Evolutionary conservation across 2,329 filamentous ascomycete genomes (phyloP), one percentile per base, ranked within the genome.

Genomic region (Calcarisporium arbuscula): DNA sequence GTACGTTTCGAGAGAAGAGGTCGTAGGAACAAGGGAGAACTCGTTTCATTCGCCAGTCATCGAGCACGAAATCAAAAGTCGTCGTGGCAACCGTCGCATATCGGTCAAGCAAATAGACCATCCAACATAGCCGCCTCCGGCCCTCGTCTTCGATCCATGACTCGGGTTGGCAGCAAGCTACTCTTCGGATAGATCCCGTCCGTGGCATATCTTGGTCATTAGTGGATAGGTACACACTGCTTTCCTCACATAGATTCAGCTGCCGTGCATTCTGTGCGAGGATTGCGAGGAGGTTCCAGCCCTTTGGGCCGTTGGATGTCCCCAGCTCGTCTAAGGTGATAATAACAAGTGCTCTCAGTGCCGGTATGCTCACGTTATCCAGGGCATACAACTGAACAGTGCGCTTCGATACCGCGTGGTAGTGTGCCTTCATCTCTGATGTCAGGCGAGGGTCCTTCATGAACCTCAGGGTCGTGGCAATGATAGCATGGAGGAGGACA

Each of bases 61-160:
- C 57, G 22, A 67, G 54, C 40, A 62, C 57, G 36, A 66, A 67
- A 37, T 65, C 61, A 35, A 63, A 61, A 0, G 51, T 57, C 0
- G 58, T 59, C 1, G 62, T 61, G 5, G 60, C 61, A 25, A 67
- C 57, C 0, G 64, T 64, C 2, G 63, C 59, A 26, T 67, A 67
- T 26, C 64, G 53, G 35, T 67, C 64, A 8, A 67, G 52, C 10
- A 65, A 53, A 30, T 66, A 67, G 0, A 66, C 60, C 58, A 67
- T 65, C 63, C 63, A 67, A 32, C 60, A 64, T 1, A 65, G 46
- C 3, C 63, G 53, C 4, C 63, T 45, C 3, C 64, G 49, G 6
- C 64, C 60, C 40, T 67, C 63, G 19, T 67, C 64, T 33, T 67
- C 63, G 19, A 67, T 64, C 61, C 62, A 67, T 2, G 62, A 64